Evolutionary conservation across 1,139 yeast genomes (phyloP).

Genomic region (Debaryomycetaceae sp.): DNA sequence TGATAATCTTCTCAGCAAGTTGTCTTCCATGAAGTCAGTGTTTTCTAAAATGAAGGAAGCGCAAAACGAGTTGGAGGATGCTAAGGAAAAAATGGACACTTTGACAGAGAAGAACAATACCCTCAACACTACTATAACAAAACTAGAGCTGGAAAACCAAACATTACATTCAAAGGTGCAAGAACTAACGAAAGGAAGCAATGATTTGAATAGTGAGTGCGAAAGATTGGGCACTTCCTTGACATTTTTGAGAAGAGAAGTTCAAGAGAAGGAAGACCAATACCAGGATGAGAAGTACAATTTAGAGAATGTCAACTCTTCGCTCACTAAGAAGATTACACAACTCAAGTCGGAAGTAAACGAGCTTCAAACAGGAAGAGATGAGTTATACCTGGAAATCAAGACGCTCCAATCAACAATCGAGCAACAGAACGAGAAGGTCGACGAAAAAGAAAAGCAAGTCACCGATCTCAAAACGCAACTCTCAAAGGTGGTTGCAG

Average conservation of each 20-base stretch:
- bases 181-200: constrained; percentile 49
- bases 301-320: constrained; percentile 36
- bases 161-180: constrained; percentile 9
- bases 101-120: constrained; percentile 30
- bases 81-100: constrained; percentile 38
- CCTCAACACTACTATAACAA: constrained; percentile 13
- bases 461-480: constrained; percentile 5
- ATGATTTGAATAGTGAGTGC: constrained; percentile 61
- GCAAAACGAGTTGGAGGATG: constrained; percentile 63
- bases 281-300: constrained; percentile 48
- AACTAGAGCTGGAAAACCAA: constrained; percentile 8
- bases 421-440: constrained; percentile 43
- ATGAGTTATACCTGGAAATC: constrained; percentile 47
- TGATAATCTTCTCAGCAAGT: constrained; percentile 67
- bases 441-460: constrained; percentile 22
- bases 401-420: constrained; percentile 40
- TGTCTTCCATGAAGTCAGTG: constrained; percentile 76
- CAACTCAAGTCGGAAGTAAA: constrained; percentile 42
- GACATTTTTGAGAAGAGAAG: constrained; percentile 43
- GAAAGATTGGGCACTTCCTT: constrained; percentile 57
- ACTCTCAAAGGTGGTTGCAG: constrained; percentile 8
- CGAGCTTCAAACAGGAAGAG: constrained; percentile 45
- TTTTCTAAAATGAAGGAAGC: constrained; percentile 75
- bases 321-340: constrained; percentile 30
- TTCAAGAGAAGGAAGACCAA: constrained; percentile 37